phyloP scores from a whole-genome alignment of 305 asterid genomes.

The Fraxinus latifolia region DNA sequence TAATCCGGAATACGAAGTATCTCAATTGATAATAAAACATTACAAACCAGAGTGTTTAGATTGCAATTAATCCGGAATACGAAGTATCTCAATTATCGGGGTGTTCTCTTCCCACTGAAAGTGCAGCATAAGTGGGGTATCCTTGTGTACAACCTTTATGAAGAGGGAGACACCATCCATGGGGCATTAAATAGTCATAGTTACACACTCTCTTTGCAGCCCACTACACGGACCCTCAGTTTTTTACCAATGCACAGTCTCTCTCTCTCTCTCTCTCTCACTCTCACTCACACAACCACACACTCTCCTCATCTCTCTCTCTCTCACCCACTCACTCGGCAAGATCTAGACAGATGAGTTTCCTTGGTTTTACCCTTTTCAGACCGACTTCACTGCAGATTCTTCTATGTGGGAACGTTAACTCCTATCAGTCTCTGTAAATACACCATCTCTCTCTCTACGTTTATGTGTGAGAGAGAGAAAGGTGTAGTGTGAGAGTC shows the following conservation, averaged over 20 bases:
- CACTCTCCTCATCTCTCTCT: neutral
- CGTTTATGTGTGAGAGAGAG: neutral
- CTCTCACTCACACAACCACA: too few species aligned
- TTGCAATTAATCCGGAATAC: too few species aligned
- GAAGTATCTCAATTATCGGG: too few species aligned
- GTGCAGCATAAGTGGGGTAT: neutral
- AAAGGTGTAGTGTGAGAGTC: conserved; percentile 29
- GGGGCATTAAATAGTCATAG: neutral
- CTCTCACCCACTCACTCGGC: neutral
- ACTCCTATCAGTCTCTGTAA: neutral
- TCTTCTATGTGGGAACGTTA: neutral
- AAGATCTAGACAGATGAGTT: neutral
- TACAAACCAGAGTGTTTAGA: too few species aligned
- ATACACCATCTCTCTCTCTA: neutral
- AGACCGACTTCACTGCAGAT: neutral
- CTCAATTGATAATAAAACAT: too few species aligned
- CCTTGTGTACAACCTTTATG: neutral
- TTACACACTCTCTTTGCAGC: too few species aligned
- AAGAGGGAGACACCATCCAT: neutral
- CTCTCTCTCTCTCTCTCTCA: neutral
- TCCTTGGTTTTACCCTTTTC: neutral
- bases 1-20: too few species aligned
- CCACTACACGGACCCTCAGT: neutral
- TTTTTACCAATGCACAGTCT: neutral
- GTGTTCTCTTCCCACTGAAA: too few species aligned